phyloP scores from a whole-genome alignment of 2,329 filamentous ascomycete species.

The Diaporthe citriasiana region DNA sequence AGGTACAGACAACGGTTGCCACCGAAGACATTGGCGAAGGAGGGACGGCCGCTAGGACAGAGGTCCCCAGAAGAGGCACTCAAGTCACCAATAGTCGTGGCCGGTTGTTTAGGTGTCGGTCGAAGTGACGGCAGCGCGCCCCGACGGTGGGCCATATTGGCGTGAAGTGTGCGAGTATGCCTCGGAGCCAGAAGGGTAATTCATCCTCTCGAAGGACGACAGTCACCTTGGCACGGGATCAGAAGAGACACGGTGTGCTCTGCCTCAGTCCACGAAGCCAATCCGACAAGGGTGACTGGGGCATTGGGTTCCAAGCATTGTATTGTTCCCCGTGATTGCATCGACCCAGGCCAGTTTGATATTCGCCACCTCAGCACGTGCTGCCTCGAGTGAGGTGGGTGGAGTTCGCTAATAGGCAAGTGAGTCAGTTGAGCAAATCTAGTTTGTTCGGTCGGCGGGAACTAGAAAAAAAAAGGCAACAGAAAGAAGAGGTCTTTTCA shows the following conservation, averaged over 20 bases:
- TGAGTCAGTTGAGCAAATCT: background rate
- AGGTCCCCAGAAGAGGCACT: background rate
- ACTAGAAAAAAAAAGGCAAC: constrained; percentile 4
- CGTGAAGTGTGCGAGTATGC: background rate
- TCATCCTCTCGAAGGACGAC: background rate
- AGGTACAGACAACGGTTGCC: constrained; percentile 22
- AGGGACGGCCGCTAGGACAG: background rate
- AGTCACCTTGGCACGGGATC: background rate
- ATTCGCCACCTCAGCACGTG: constrained; percentile 6
- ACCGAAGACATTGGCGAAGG: background rate
- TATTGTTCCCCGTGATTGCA: background rate
- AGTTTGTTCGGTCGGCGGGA: background rate
- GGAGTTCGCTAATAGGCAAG: background rate
- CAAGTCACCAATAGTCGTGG: background rate
- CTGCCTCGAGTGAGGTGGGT: background rate
- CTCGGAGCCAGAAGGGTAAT: background rate
- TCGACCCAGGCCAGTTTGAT: background rate
- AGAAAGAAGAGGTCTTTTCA: background rate
- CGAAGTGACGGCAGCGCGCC: background rate
- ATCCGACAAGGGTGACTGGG: constrained; percentile 14
- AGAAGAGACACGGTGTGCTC: background rate
- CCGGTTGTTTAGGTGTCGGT: constrained; percentile 2
- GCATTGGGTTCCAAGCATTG: background rate
- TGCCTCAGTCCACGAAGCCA: background rate
- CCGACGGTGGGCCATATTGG: background rate